phyloP scores from a whole-genome alignment of 1,284 basidiomycete genomes.

The Cutaneotrichosporon sp. region DNA sequence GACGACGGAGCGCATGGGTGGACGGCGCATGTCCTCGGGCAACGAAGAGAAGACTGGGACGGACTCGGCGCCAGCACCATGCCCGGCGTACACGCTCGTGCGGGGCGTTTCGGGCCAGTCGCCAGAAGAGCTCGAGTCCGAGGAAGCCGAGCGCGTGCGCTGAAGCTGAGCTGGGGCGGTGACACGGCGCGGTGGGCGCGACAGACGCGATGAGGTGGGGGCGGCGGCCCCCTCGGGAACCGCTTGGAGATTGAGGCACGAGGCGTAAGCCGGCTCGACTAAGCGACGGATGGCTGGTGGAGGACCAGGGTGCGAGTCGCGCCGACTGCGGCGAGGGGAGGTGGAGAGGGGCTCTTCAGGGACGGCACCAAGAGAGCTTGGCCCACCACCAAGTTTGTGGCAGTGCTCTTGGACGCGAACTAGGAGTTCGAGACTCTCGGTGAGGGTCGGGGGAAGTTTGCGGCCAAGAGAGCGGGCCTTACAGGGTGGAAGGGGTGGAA shows the following conservation, averaged over 20 bases:
- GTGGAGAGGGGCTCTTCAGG: neutral
- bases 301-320: neutral
- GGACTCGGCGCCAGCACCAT: neutral
- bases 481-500: slow-evolving; percentile 8
- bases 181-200: neutral
- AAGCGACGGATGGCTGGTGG: neutral
- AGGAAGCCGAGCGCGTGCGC: neutral
- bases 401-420: slow-evolving; percentile 17
- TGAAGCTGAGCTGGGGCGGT: neutral
- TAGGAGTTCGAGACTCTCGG: slow-evolving; percentile 38
- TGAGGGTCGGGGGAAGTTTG: slow-evolving; percentile 36
- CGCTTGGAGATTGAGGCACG: neutral
- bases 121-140: neutral
- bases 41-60: neutral
- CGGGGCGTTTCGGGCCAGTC: slow-evolving; percentile 13
- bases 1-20: neutral
- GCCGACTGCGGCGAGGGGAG: neutral
- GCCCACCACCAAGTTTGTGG: slow-evolving; percentile 1
- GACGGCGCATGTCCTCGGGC: neutral
- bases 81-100: neutral
- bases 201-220: too few species aligned
- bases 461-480: slow-evolving; percentile 22
- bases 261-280: neutral
- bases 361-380: neutral
- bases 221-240: slow-evolving; percentile 11